phyloP scores from a whole-genome alignment of 1,139 yeast species.

The Spathaspora sp. region DNA sequence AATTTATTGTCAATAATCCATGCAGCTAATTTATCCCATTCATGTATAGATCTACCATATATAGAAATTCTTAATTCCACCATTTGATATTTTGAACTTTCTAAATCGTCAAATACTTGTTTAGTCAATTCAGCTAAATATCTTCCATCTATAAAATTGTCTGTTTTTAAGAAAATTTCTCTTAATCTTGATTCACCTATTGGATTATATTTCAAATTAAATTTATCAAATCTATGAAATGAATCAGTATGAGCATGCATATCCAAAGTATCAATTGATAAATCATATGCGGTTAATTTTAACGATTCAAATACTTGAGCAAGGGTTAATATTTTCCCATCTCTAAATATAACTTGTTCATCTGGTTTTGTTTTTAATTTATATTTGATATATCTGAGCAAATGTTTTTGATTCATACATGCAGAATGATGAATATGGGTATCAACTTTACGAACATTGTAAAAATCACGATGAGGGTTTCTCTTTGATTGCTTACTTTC shows the following conservation, averaged over 20 bases:
- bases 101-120: slow-evolving; percentile 92
- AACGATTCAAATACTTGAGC: slow-evolving; percentile 87
- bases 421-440: slow-evolving; percentile 99
- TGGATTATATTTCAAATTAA: slow-evolving; percentile 95
- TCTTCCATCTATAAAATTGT: slow-evolving; percentile 83
- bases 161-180: slow-evolving; percentile 93
- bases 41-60: slow-evolving; percentile 84
- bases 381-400: slow-evolving; percentile 89
- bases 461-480: slow-evolving; percentile 94
- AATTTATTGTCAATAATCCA: slow-evolving; percentile 95
- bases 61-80: slow-evolving; percentile 93
- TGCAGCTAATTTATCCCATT: slow-evolving; percentile 93
- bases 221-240: slow-evolving; percentile 96
- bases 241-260: slow-evolving; percentile 99
- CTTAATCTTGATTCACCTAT: slow-evolving; percentile 96
- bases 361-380: slow-evolving; percentile 65
- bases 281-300: slow-evolving; percentile 87
- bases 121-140: slow-evolving; percentile 91
- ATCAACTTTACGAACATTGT: slow-evolving; percentile 96
- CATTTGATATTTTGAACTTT: slow-evolving; percentile 94
- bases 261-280: slow-evolving; percentile 93
- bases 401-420: slow-evolving; percentile 97
- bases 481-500: slow-evolving; percentile 78
- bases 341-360: slow-evolving; percentile 91
- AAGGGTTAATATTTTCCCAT: slow-evolving; percentile 84